Evolutionary conservation across 441 rosid genomes (phyloP), one percentile per base, ranked within the genome.

Genomic region (Populus hybrid): DNA sequence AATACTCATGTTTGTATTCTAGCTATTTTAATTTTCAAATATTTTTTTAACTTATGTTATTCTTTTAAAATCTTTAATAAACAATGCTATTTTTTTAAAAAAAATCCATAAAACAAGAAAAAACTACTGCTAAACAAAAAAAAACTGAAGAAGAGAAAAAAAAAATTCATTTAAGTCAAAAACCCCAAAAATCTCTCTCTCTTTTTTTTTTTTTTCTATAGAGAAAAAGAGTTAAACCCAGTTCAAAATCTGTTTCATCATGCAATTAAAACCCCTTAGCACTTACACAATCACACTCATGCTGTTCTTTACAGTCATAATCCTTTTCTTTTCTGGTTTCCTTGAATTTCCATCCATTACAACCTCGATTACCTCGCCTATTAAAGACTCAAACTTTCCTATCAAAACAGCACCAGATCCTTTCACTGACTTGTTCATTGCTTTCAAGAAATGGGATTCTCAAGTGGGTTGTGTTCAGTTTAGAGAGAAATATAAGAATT

Each of bases 401-500:
- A 8, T 46, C 10, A 24, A 67, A 67, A 67, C 38, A 67, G n/a
- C 57, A 1, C 34, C 78, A 0, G 89, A 86, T 50, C 91, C 97
- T 0, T 93, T 95, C 76, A 83, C 86, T 42, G 89, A 95, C 40
- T 54, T 95, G 69, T 63, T 89, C 9, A 10, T 57, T 16, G 93
- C 91, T 70, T 95, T 82, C 86, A 69, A 24, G 83, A 88, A 83
- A 76, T 95, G 99, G 99, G 98, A 93, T 73, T 86, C 93, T 23
- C 83, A 79, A 67, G 89, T 95, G 81, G 99, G 99, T 69, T 95
- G 99, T 81, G 83, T 81, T 61, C 97, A 67, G 73, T 95, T 92
- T 78, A 88, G 76, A 80, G 90, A 80, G 75, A 83, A 73, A 76
- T 84, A 81, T 11, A 78, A 63, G 76, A 87, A 23, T 16, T 83